These are phyloP conservation scores for Myrica gale DNA, from an alignment of 306 rosid genomes.

Conservation along the genomic window DNA sequence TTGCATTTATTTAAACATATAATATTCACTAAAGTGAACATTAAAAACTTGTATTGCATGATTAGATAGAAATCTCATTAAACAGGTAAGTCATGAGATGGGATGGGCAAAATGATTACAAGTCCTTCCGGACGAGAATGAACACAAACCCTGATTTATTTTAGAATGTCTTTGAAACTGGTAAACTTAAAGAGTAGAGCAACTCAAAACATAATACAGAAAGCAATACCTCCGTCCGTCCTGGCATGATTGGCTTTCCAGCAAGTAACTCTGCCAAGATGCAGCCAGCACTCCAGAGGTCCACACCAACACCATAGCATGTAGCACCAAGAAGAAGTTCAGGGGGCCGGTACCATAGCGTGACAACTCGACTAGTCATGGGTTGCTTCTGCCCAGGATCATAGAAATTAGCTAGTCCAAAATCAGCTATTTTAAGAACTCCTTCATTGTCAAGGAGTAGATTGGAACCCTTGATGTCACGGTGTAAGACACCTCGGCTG, in stretches of 20 bases:
- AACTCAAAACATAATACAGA: slow-evolving; percentile 22
- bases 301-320: slow-evolving; percentile 61
- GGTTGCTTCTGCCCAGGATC: slow-evolving; percentile 62
- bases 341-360: slow-evolving; percentile 96
- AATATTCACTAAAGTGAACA: too few species aligned
- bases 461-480: slow-evolving; percentile 96
- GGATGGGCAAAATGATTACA: not conserved
- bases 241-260: slow-evolving; percentile 95
- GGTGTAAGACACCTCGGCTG: slow-evolving; percentile 79
- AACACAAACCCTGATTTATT: not conserved
- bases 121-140: not conserved
- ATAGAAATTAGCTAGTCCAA: slow-evolving; percentile 75
- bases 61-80: not conserved
- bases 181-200: slow-evolving; percentile 1
- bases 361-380: slow-evolving; percentile 91
- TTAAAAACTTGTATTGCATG: too few species aligned
- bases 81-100: not conserved
- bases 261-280: slow-evolving; percentile 84
- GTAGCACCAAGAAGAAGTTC: slow-evolving; percentile 95
- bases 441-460: slow-evolving; percentile 86
- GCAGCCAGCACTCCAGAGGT: slow-evolving; percentile 98
- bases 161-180: slow-evolving; percentile 4
- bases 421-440: slow-evolving; percentile 91
- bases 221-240: slow-evolving; percentile 81
- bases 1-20: too few species aligned